Evolutionary conservation across 805 yeast genomes (phyloP).

Genomic region (Kuraishia capsulata): DNA sequence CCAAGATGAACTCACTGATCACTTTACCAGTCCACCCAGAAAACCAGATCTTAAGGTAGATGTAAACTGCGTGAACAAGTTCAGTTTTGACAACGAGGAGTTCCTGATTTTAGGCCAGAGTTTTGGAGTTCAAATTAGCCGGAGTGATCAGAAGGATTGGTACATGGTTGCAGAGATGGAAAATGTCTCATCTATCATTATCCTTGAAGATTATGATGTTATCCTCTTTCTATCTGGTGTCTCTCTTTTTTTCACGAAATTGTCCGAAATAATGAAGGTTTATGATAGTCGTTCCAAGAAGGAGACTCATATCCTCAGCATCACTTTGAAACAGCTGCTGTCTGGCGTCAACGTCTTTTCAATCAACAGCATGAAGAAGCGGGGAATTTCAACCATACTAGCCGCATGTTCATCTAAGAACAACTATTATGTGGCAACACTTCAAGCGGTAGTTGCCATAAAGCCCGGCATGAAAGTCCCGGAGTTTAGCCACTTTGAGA

Average conservation of each 20-base stretch:
- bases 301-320: neutral
- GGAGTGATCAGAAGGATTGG: neutral
- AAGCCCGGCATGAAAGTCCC: neutral
- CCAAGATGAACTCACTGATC: neutral
- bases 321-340: neutral
- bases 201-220: neutral
- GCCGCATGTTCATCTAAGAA: neutral
- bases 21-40: neutral
- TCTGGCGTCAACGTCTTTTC: neutral
- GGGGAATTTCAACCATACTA: neutral
- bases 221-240: neutral
- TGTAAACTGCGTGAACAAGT: neutral
- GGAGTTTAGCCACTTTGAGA: conserved; percentile 1
- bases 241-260: neutral
- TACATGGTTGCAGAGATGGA: neutral
- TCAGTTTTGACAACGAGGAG: neutral
- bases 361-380: neutral
- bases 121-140: neutral
- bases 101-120: neutral
- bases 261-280: neutral
- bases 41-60: neutral
- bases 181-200: neutral
- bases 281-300: neutral
- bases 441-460: neutral
- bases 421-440: neutral